These are phyloP conservation scores for Hymenoscyphus infarciens DNA, from an alignment of 2,329 filamentous ascomycete genomes.

Conservation along the genomic window DNA sequence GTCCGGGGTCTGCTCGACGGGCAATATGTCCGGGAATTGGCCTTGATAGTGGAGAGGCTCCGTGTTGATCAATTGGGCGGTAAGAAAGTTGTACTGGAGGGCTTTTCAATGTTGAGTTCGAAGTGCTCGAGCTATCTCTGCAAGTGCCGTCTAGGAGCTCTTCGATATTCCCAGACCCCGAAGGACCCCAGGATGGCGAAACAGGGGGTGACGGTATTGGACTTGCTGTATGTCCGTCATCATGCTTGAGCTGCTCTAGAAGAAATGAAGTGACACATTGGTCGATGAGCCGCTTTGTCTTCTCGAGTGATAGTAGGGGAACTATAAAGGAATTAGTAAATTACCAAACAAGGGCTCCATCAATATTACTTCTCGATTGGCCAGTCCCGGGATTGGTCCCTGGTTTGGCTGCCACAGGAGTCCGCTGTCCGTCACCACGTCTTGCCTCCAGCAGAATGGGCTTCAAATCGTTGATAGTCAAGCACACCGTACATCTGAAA, in stretches of 20 bases:
- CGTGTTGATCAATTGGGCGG: conserved; percentile 10
- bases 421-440: conserved; percentile 28
- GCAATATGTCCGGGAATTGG: conserved; percentile 5
- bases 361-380: not conserved
- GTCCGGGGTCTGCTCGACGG: conserved; percentile 12
- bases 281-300: conserved; percentile 56
- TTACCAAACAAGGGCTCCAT: not conserved
- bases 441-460: conserved; percentile 36
- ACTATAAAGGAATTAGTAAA: conserved; percentile 30
- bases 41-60: conserved; percentile 12
- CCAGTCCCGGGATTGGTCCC: conserved; percentile 23
- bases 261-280: conserved; percentile 49
- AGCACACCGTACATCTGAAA: conserved; percentile 80
- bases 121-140: not conserved
- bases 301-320: conserved; percentile 54
- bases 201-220: conserved; percentile 22
- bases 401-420: conserved; percentile 20
- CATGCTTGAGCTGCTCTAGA: conserved; percentile 39
- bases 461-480: conserved; percentile 78
- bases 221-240: conserved; percentile 31
- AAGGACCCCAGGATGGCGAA: conserved; percentile 18
- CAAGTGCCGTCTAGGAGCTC: not conserved
- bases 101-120: conserved; percentile 3
- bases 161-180: not conserved
- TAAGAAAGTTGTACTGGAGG: conserved; percentile 19